A percentile compares a stretch with the other conserved stretches of the same genome.
Evolutionary conservation across 2,329 filamentous ascomycete genomes (phyloP).

Genomic region (Pseudopyricularia javanii): DNA sequence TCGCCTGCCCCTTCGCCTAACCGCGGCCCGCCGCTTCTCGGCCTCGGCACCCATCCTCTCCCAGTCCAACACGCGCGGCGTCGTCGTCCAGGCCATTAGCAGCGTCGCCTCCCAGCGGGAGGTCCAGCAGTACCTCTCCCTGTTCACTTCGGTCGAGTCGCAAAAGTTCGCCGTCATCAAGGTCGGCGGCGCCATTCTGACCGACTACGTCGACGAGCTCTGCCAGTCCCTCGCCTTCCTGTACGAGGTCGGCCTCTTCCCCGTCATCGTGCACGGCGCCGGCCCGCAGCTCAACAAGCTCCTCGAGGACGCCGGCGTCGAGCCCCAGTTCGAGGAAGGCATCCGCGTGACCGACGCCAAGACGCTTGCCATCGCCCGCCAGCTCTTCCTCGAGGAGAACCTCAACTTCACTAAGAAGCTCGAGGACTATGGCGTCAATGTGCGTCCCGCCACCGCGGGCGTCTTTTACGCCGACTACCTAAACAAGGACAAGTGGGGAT

Average conservation of each 20-base stretch:
- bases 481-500: slow-evolving; percentile 90
- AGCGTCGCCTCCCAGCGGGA: slow-evolving; percentile 95
- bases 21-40: slow-evolving; percentile 15
- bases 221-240: slow-evolving; percentile 83
- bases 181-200: slow-evolving; percentile 91
- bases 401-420: slow-evolving; percentile 81
- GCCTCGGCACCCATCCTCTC: slow-evolving; percentile 5
- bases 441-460: slow-evolving; percentile 77
- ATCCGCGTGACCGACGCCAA: slow-evolving; percentile 93
- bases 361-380: slow-evolving; percentile 80
- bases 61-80: slow-evolving; percentile 55
- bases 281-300: slow-evolving; percentile 91
- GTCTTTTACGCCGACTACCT: slow-evolving; percentile 91
- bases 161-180: slow-evolving; percentile 98
- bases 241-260: slow-evolving; percentile 88
- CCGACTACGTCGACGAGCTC: slow-evolving; percentile 84
- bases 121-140: slow-evolving; percentile 92
- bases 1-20: slow-evolving; percentile 7
- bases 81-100: slow-evolving; percentile 81
- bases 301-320: slow-evolving; percentile 79
- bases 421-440: slow-evolving; percentile 79
- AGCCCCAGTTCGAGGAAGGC: slow-evolving; percentile 92
- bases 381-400: slow-evolving; percentile 92
- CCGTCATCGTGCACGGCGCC: slow-evolving; percentile 89
- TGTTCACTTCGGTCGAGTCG: slow-evolving; percentile 92